Base-by-base conservation (phyloP, 106 monocot genomes). In the Alisma plantagoaquatica region DNA sequence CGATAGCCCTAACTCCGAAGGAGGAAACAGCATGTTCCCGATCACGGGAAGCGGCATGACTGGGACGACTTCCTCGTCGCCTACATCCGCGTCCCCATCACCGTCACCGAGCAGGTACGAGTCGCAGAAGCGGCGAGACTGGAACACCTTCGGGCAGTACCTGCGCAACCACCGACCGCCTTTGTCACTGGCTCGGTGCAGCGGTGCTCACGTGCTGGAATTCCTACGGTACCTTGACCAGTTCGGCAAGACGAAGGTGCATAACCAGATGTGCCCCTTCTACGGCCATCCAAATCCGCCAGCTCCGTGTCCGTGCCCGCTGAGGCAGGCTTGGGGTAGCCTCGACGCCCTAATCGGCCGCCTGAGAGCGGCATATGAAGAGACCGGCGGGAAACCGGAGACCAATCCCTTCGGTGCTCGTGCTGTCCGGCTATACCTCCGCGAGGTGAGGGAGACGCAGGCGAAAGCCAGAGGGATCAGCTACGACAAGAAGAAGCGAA, bases 401-500 rank as follows among this genome's bases (percentile, higher is more conserved):
- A 56, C 66, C 24, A 66, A 66, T 32, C 66, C 66, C 24, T 66
- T 66, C 29, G 66, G 56, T 3, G 66, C 66, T 18, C 33, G 66
- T 7, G 66, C 66, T 15, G 56, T 66, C 31, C 41, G 66, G n/a
- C 66, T 66, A 30, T 66, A 66, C 33, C 56, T 66, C 23, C 29
- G 66, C 23, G 66, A 66, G 44, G 56, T 66, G 1, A 27, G 66
- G n/a, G 66, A 66, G 43, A 15, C 47, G 17, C 66, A 66, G 38
- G 44, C 56, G 15, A 66, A 66, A 45, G 66, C 66, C 0, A 56
- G 66, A 33, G 66, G 66, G n/a, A 56, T 66, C 27, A 56, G 56
- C 29, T 66, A 66, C 26, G 66, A 66, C 56, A 66, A 66, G 66
- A 66, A 66, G 66, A 66, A 56, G 56, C 28, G 66, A 33, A 66